phyloP scores from a whole-genome alignment of 306 rosid species.

The Vigna mungo region DNA sequence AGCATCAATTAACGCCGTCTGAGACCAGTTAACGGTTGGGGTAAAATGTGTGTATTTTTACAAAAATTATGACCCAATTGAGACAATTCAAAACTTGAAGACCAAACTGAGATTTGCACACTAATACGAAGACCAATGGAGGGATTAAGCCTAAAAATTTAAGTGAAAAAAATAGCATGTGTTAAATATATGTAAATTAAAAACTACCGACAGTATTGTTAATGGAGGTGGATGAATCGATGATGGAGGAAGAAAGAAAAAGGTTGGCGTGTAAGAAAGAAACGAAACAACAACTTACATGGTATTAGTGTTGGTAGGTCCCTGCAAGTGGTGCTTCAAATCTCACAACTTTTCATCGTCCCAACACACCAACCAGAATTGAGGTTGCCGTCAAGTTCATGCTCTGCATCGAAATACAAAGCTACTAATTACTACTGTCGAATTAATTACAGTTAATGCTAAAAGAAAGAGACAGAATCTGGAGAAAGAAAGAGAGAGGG shows the following conservation, averaged over 20 bases:
- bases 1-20: too few species aligned
- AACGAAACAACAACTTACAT: not conserved
- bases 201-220: not conserved
- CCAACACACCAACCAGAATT: not conserved
- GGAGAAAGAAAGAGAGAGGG: not conserved
- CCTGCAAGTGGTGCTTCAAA: not conserved
- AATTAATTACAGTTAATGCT: not conserved
- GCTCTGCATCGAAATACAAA: too few species aligned
- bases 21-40: too few species aligned
- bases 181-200: not conserved
- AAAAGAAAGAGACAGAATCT: not conserved
- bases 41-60: too few species aligned
- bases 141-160: too few species aligned
- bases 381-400: not conserved
- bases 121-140: too few species aligned
- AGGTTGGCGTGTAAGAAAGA: conserved; percentile 9
- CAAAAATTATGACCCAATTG: too few species aligned
- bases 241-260: not conserved
- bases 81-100: too few species aligned
- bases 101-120: too few species aligned
- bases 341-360: not conserved
- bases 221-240: not conserved
- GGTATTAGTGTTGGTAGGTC: not conserved
- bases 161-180: not conserved
- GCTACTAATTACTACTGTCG: too few species aligned